Base-by-base conservation (phyloP, 148 eudicot genomes). In the Arctostaphylos glauca region DNA sequence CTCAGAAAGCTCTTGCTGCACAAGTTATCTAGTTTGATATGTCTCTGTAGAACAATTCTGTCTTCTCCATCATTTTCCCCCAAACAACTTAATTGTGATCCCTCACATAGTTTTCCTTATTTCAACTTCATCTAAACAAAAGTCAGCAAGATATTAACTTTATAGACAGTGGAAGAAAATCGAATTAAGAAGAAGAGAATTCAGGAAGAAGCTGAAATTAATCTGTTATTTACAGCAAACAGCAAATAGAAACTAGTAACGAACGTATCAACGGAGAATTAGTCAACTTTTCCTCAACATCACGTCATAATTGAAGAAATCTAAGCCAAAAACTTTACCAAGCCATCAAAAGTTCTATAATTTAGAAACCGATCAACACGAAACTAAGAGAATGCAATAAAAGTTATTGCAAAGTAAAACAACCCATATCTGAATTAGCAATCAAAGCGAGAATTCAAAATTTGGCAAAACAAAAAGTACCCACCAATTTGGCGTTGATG, bases 401-500 rank as follows among this genome's bases (percentile, higher is more conserved):
- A 73, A 80, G 14, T 66, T 56, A 21, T 3, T 14, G 3, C 9
- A 4, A 53, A 66, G 19, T 52, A n/a, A 50, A 50, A 5, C 71
- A 53, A 64, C 67, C 76, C 81, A 41, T 31, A 66, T 25, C 77
- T 70, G 43, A 55, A 79, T 44, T 43, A 60, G 81, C 81, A 43
- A 79, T 59, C 43, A 21, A 38, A 15, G 10, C 2, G 74, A 49
- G 5, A 4, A n/a, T 25, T 72, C 0, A 52, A 73, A 46, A n/a
- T 5, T 66, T 18, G 19, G 67, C 3, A 15, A 53, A 16, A 49
- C 43, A 25, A 60, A 58, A 58, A 5, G 54, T 44, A 79, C 80
- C 19, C n/a, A 86, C 88, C 84, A 86, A 76, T 83, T 86, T 86
- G 48, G 86, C 88, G 66, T 86, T 83, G 46, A 83, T 86, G 78